phyloP scores from a whole-genome alignment of 1,284 basidiomycete species.

The Lignosus rhinocerotis region DNA sequence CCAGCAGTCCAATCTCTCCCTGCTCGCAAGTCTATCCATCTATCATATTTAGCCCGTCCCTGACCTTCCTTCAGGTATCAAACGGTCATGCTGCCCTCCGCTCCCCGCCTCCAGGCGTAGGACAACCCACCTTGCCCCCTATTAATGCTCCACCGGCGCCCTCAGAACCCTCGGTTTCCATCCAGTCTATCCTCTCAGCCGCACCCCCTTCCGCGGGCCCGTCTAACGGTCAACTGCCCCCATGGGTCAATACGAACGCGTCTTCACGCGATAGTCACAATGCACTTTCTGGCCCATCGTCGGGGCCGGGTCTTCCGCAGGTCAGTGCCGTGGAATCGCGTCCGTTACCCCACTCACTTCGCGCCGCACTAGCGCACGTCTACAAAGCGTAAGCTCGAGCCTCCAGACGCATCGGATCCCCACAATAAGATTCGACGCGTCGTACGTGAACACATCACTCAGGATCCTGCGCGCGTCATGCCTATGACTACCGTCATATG shows the following conservation, averaged over 20 bases:
- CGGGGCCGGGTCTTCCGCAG: conserved; percentile 7
- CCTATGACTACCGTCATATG: conserved; percentile 89
- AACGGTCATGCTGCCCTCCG: conserved; percentile 27
- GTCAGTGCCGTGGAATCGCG: conserved; percentile 9
- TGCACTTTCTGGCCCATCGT: conserved; percentile 15
- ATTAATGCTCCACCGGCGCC: conserved; percentile 9
- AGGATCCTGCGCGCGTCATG: conserved; percentile 69
- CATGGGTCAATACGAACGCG: conserved; percentile 20
- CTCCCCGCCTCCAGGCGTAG: conserved; percentile 26
- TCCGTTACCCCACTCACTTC: conserved; percentile 3
- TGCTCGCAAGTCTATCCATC: conserved; percentile 42
- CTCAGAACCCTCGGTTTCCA: conserved; percentile 31
- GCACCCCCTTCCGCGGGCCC: conserved; percentile 10
- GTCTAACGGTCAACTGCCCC: conserved; percentile 35
- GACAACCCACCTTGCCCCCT: conserved; percentile 35
- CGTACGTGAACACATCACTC: conserved; percentile 74
- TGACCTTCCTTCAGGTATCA: conserved; percentile 32
- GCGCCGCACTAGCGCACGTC: conserved; percentile 35
- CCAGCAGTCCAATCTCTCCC: conserved; percentile 38
- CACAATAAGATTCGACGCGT: conserved; percentile 80
- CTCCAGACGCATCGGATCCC: conserved; percentile 64
- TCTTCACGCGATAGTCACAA: conserved; percentile 17
- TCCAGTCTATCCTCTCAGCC: conserved; percentile 44
- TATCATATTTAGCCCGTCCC: conserved; percentile 25
- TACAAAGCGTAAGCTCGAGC: conserved; percentile 75